These are phyloP conservation scores for Trypanosoma platydactyli DNA, from an alignment of 208 protist species.

Conservation along the genomic window DNA sequence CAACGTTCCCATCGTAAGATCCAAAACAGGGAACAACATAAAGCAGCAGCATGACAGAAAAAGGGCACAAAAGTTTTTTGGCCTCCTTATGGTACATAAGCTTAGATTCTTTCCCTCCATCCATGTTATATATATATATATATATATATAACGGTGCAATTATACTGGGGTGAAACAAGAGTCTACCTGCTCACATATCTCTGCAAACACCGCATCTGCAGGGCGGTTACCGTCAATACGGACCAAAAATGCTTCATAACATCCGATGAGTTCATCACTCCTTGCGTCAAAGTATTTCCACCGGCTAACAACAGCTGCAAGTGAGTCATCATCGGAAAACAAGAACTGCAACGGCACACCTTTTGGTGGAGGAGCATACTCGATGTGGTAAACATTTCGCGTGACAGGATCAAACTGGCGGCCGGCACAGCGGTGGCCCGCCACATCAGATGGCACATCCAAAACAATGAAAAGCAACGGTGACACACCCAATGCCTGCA, in stretches of 20 bases:
- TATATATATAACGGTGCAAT: background rate
- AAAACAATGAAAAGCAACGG: constrained; percentile 71
- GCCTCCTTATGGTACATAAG: too few relatives aligned
- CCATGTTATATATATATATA: too few relatives aligned
- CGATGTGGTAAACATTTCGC: constrained; percentile 27
- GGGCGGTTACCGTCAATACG: constrained; percentile 40
- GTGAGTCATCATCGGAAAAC: constrained; percentile 35
- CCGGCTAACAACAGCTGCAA: constrained; percentile 35
- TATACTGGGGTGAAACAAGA: constrained; percentile 38
- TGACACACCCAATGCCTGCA: constrained; percentile 68
- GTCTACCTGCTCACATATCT: constrained; percentile 55
- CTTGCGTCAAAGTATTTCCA: constrained; percentile 51
- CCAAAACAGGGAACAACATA: too few relatives aligned
- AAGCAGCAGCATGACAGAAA: too few relatives aligned
- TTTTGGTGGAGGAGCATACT: constrained; percentile 16
- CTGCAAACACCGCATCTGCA: constrained; percentile 39
- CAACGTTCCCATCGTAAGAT: too few relatives aligned
- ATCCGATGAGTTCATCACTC: constrained; percentile 51
- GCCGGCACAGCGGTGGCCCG: constrained; percentile 36
- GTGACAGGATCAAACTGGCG: constrained; percentile 29
- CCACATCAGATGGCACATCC: constrained; percentile 43
- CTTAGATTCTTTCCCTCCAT: too few relatives aligned
- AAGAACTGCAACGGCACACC: constrained; percentile 21
- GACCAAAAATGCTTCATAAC: constrained; percentile 58
- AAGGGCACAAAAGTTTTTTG: too few relatives aligned